phyloP scores from a whole-genome alignment of 805 yeast genomes.

The Barnettozyma siamensis region DNA sequence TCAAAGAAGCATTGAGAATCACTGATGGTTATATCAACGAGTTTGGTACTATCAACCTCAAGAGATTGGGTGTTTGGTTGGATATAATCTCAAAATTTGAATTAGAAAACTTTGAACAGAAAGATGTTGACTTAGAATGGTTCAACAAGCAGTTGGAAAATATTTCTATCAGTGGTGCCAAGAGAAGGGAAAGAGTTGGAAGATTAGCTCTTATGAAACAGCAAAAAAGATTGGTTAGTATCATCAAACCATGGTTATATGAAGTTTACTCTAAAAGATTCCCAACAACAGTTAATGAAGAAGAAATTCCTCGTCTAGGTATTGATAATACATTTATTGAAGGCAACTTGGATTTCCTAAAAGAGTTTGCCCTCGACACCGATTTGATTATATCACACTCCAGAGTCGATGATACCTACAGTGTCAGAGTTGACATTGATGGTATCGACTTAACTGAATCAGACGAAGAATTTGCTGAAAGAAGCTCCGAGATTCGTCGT shows the following conservation, averaged over 20 bases:
- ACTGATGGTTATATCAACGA: constrained; percentile 83
- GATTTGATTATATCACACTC: constrained; percentile 66
- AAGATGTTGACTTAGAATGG: constrained; percentile 85
- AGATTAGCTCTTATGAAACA: constrained; percentile 59
- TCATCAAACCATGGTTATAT: constrained; percentile 42
- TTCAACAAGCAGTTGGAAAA: constrained; percentile 80
- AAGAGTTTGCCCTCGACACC: constrained; percentile 57
- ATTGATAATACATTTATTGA: constrained; percentile 38
- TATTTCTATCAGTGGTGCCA: constrained; percentile 67
- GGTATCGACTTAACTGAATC: constrained; percentile 66
- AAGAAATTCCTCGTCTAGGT: constrained; percentile 34
- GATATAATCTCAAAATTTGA: constrained; percentile 75
- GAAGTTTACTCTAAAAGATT: constrained; percentile 28
- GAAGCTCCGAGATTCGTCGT: constrained; percentile 46
- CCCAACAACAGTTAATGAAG: constrained; percentile 24
- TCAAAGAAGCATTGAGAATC: constrained; percentile 69
- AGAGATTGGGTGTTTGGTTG: constrained; percentile 70
- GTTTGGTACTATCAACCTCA: constrained; percentile 72
- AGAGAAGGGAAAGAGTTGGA: constrained; percentile 59
- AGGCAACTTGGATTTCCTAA: constrained; percentile 53
- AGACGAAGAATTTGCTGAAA: constrained; percentile 54
- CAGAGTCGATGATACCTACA: constrained; percentile 46
- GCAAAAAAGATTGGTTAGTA: constrained; percentile 69
- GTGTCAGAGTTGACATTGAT: constrained; percentile 62
- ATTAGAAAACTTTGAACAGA: constrained; percentile 76